phyloP scores from a whole-genome alignment of 73 alveolate species.

The Uronychia binucleata region DNA sequence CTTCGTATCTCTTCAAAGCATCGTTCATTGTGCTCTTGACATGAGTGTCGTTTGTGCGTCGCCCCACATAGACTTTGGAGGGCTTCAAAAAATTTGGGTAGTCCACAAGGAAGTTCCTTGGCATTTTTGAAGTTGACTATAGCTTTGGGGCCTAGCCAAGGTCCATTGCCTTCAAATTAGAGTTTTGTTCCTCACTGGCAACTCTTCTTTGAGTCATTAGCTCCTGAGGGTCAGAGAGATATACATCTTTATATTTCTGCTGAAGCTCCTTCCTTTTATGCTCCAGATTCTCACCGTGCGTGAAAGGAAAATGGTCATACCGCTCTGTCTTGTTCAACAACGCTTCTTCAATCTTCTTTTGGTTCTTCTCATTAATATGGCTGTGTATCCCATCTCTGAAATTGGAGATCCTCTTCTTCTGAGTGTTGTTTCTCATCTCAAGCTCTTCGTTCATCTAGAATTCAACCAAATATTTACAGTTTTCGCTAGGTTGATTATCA shows the following conservation, averaged over 20 bases:
- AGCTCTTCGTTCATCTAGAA: not conserved
- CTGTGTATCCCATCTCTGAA: not conserved
- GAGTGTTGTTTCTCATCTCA: not conserved
- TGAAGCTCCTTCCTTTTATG: constrained; percentile 7
- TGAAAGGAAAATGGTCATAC: constrained; percentile 20
- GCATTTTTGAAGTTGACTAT: not conserved
- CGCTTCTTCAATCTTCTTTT: not conserved
- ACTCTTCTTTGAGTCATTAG: not conserved
- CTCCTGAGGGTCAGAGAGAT: not conserved
- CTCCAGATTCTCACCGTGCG: constrained; percentile 21
- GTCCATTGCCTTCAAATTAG: not conserved
- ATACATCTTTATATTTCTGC: not conserved
- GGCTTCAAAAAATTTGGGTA: constrained; percentile 20
- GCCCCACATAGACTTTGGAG: not conserved
- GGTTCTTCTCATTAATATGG: constrained; percentile 3
- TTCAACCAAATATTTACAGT: not conserved
- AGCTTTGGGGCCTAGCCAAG: not conserved
- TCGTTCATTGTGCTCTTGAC: constrained; percentile 21
- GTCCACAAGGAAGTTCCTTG: not conserved
- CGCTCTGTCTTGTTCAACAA: not conserved
- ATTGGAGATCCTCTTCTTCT: not conserved
- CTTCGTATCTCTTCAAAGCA: constrained; percentile 22
- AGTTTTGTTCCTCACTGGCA: too few species aligned
- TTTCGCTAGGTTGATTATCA: not conserved
- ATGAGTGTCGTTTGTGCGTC: constrained; percentile 7